Evolutionary conservation across 352 stramenopile genomes (phyloP), one percentile per base, ranked within the genome.

Genomic region (Nothophytophthora sp.): DNA sequence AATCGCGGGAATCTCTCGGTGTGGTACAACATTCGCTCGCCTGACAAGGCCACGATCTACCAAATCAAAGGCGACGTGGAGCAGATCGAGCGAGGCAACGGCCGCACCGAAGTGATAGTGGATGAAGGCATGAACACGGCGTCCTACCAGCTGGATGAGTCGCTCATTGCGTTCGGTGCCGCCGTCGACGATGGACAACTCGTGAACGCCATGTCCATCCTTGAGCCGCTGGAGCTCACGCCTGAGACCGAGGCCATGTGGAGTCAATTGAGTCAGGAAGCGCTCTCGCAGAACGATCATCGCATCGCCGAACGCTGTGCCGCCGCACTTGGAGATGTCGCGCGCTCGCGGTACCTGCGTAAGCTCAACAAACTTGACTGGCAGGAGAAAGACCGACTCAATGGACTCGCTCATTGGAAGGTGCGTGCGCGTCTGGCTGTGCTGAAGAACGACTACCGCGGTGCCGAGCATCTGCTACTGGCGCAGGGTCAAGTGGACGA

Each of bases 31-130:
- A 98, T 98, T 43, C 84, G 86, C 33, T 76, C 86, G 4, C 90
- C 92, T 0, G 92, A 98, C 55, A 96, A 98, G 65, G 85, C 96
- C 6, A 98, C 92, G 5, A 95, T 95, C 43, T 94, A 97, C 53
- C 80, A 96, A 62, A 97, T 98, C 65, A 97, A 98, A 52, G 95
- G 94, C 29, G 93, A 98, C 22, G 89, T 98, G 11, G 90, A 98
- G 63, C 90, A 97, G 50, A 98, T 98, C 52, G 90, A 98, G 67
- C 79, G 94, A 35, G 77, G 71, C 0, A 95, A 98, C 45, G 95
- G 95, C 9, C 77, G 84, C 32, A 98, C 94, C 6, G 94, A 98
- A 55, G 92, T 98, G 12, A 96, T 98, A 37, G 92, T 98, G 8
- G 90, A 98, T 61, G 94, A 98, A 73, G 92, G 91, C 28, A 95